Conservation (phyloP, 805 yeast genomes). For the Cyberlindnera sargentensis region DNA sequence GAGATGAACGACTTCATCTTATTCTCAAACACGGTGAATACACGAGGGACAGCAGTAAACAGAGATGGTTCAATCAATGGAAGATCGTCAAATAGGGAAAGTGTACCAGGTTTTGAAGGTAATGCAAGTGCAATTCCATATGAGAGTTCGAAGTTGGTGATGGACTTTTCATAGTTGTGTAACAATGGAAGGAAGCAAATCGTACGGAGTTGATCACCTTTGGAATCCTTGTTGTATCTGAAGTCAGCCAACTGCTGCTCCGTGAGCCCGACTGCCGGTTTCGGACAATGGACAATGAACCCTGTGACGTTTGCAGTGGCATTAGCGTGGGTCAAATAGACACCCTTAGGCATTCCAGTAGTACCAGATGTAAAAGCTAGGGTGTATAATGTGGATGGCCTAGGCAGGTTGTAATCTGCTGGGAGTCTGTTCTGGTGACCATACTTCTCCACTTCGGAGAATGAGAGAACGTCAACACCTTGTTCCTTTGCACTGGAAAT, state of each 20-base stretch:
- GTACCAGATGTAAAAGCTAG: conserved; percentile 61
- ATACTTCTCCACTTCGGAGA: conserved; percentile 27
- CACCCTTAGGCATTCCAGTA: conserved; percentile 60
- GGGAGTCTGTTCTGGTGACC: conserved; percentile 32
- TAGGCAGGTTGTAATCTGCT: conserved; percentile 23
- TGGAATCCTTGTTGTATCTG: conserved; percentile 12
- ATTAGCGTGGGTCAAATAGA: conserved; percentile 51
- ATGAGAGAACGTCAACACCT: conserved; percentile 30
- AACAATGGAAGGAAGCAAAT: conserved; percentile 45
- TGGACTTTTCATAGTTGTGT: conserved; percentile 50
- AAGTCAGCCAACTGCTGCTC: conserved; percentile 7
- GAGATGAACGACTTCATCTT: conserved; percentile 13
- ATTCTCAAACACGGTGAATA: conserved; percentile 42
- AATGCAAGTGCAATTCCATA: conserved; percentile 40
- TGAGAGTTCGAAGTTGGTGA: conserved; percentile 31
- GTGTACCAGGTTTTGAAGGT: conserved; percentile 37
- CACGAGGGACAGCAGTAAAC: conserved; percentile 49
- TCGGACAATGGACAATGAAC: conserved; percentile 22
- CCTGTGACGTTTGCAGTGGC: conserved; percentile 33
- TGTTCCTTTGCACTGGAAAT: conserved; percentile 8
- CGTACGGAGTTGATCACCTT: conserved; percentile 18
- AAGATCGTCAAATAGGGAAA: conserved; percentile 42
- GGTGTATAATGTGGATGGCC: conserved; percentile 37
- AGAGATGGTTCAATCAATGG: conserved; percentile 38
- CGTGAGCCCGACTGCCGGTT: conserved; percentile 20